Percentiles rank a stretch among this genome's conserved stretches.
Conservation (phyloP, 2,329 filamentous ascomycete species). For the Dothidotthia symphoricarpi region DNA sequence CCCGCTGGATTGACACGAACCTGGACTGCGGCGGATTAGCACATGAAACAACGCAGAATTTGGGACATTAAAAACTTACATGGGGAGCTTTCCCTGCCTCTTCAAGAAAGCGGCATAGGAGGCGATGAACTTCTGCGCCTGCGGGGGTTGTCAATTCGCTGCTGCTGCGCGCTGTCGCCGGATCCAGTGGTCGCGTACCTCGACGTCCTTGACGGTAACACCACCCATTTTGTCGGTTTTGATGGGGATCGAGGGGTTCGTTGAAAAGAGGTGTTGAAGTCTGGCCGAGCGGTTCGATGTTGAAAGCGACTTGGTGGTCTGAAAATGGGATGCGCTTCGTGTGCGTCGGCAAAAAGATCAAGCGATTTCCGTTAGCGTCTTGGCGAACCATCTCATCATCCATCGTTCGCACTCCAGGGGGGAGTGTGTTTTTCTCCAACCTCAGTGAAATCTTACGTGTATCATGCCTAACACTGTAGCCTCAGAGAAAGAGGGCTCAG, state of each 20-base stretch:
- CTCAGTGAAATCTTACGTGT: too few species aligned
- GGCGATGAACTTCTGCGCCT: conserved; percentile 87
- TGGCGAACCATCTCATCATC: too few species aligned
- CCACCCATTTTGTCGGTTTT: conserved; percentile 73
- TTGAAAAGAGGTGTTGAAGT: conserved; percentile 16
- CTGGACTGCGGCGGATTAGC: conserved; percentile 53
- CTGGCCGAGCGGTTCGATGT: conserved; percentile 22
- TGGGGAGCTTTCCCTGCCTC: conserved; percentile 89
- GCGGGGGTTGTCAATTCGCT: conserved; percentile 20
- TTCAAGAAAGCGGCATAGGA: conserved; percentile 88
- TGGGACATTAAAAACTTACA: conserved; percentile 41
- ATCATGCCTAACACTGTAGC: neutral
- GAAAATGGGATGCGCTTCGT: too few species aligned
- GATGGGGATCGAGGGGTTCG: conserved; percentile 20
- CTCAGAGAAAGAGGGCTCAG: conserved; percentile 2
- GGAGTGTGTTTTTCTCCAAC: too few species aligned
- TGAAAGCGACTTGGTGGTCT: too few species aligned
- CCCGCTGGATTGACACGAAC: conserved; percentile 56
- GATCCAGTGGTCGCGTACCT: conserved; percentile 59
- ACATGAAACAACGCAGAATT: conserved; percentile 2
- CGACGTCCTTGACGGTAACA: conserved; percentile 80
- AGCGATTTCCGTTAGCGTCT: too few species aligned
- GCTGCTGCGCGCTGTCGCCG: neutral
- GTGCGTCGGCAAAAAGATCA: too few species aligned
- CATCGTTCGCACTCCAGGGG: too few species aligned